Evolutionary conservation across 768 basidiomycete species (phyloP).

Genomic region (Russula vinacea): DNA sequence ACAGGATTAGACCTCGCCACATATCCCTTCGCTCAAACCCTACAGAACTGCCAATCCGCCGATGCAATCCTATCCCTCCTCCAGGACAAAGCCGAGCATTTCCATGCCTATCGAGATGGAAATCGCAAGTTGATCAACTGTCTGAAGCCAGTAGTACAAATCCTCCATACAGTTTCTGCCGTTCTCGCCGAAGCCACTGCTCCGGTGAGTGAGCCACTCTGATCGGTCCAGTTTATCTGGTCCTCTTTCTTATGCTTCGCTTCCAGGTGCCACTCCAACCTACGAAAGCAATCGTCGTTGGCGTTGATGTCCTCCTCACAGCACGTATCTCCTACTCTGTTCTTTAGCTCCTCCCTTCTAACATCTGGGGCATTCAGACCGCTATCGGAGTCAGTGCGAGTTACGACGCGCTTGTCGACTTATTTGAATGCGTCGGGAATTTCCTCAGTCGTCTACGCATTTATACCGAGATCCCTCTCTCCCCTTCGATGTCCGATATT

Average conservation of each 20-base stretch:
- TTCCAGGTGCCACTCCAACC: background rate
- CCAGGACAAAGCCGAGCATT: background rate
- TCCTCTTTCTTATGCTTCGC: background rate
- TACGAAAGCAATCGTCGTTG: background rate
- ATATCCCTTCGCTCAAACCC: background rate
- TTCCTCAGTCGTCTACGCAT: conserved; percentile 1
- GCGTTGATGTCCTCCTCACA: background rate
- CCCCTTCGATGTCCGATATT: background rate
- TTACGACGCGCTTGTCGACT: conserved; percentile 3
- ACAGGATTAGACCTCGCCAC: background rate
- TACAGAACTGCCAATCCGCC: background rate
- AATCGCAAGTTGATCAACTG: background rate
- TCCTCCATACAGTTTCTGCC: background rate
- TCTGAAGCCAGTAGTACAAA: background rate
- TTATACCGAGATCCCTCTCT: background rate
- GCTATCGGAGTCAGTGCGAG: background rate
- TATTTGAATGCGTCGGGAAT: conserved; percentile 5
- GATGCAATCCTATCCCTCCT: background rate
- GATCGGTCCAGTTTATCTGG: background rate
- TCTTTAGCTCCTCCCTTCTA: background rate
- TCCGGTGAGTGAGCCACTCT: background rate
- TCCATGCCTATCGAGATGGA: background rate
- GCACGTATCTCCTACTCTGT: background rate
- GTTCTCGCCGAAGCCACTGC: background rate
- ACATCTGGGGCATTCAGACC: background rate